Conservation (phyloP, 257 asterid genomes). For the Anisodus tanguticus region DNA sequence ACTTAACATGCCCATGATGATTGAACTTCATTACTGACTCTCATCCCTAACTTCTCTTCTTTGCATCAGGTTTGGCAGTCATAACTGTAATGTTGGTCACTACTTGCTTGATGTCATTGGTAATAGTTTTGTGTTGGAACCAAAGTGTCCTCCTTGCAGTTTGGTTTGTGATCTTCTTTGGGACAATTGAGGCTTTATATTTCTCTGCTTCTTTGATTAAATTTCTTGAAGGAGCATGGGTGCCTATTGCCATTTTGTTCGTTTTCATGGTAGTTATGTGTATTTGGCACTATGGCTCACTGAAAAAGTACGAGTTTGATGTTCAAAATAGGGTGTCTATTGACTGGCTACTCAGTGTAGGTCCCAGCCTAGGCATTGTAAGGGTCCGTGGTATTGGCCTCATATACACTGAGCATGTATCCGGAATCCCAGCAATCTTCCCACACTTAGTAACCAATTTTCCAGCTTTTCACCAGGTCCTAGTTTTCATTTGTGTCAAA, state of each 20-base stretch:
- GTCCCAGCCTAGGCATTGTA: slow-evolving; percentile 24
- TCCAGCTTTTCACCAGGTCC: slow-evolving; percentile 94
- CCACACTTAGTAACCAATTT: slow-evolving; percentile 90
- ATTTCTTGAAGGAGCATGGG: slow-evolving; percentile 96
- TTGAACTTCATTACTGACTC: background rate
- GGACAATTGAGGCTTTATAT: slow-evolving; percentile 74
- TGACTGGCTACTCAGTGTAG: slow-evolving; percentile 16
- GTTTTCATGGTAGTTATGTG: slow-evolving; percentile 20
- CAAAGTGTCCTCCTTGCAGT: slow-evolving; percentile 61
- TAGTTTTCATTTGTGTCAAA: slow-evolving; percentile 78
- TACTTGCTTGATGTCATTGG: slow-evolving; percentile 91
- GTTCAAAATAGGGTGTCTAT: slow-evolving; percentile 10
- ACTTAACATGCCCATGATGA: background rate
- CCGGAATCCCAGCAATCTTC: slow-evolving; percentile 62
- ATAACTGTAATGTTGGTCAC: slow-evolving; percentile 96
- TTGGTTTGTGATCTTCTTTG: slow-evolving; percentile 73
- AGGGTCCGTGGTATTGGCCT: slow-evolving; percentile 26
- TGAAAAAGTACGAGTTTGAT: slow-evolving; percentile 23
- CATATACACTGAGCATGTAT: slow-evolving; percentile 17
- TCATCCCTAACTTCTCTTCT: background rate
- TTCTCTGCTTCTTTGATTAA: slow-evolving; percentile 84
- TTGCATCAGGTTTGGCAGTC: slow-evolving; percentile 78
- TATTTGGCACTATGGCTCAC: slow-evolving; percentile 25
- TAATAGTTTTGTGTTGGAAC: slow-evolving; percentile 87
- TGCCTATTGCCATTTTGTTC: slow-evolving; percentile 59